Conservation (phyloP, 1,284 basidiomycete genomes). For the Laetiporus sulphureus region DNA sequence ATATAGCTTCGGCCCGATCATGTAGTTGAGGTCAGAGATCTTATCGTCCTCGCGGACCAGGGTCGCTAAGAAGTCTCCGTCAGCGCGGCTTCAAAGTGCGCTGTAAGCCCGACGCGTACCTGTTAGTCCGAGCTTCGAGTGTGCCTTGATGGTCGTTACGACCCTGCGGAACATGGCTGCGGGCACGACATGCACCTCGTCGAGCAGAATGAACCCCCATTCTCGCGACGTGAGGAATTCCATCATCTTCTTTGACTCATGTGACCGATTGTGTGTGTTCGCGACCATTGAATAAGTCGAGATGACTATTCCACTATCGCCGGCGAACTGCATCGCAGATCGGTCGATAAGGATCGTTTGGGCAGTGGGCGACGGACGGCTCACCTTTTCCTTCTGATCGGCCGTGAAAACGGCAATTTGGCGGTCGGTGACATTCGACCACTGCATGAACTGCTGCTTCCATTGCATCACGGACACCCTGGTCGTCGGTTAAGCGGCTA, state of each 20-base stretch:
- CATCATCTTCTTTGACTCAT: slow-evolving; percentile 99
- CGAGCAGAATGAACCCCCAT: slow-evolving; percentile 92
- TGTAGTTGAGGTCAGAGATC: slow-evolving; percentile 97
- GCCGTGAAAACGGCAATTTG: slow-evolving; percentile 96
- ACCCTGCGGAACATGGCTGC: slow-evolving; percentile 96
- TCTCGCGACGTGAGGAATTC: slow-evolving; percentile 91
- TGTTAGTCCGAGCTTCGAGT: slow-evolving; percentile 93
- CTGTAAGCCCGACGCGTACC: slow-evolving; percentile 36
- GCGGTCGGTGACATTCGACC: slow-evolving; percentile 93
- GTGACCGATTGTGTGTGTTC: slow-evolving; percentile 91
- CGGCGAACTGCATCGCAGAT: slow-evolving; percentile 62
- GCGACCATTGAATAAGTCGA: slow-evolving; percentile 99
- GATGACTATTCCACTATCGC: slow-evolving; percentile 92
- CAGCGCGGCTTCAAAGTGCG: slow-evolving; percentile 2
- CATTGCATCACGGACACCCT: slow-evolving; percentile 98
- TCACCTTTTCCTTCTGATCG: slow-evolving; percentile 91
- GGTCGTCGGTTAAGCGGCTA: slow-evolving; percentile 2
- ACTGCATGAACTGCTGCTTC: slow-evolving; percentile 95
- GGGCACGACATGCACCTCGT: slow-evolving; percentile 97
- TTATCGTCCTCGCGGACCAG: slow-evolving; percentile 99
- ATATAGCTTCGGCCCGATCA: slow-evolving; percentile 99
- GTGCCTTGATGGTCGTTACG: slow-evolving; percentile 95
- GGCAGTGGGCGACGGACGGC: slow-evolving; percentile 18
- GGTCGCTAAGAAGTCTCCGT: slow-evolving; percentile 54
- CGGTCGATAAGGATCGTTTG: too few relatives aligned